phyloP scores from a whole-genome alignment of 176 grass and related monocot species.

The Pontederia paniculata region DNA sequence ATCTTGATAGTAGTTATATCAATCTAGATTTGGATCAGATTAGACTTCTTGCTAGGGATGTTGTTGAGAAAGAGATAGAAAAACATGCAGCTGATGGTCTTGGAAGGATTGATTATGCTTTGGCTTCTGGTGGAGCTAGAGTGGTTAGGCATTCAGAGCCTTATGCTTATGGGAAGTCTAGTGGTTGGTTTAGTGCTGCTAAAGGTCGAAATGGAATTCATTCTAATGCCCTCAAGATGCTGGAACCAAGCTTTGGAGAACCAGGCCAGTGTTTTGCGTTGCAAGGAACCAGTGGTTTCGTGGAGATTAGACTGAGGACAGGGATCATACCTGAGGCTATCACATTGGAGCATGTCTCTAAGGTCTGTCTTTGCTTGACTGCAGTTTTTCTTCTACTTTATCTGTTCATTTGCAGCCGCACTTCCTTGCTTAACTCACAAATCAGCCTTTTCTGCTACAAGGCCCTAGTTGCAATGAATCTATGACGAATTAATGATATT shows the following conservation, averaged over 20 bases:
- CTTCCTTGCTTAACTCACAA: neutral
- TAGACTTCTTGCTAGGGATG: constrained; percentile 46
- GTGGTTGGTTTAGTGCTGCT: constrained; percentile 2
- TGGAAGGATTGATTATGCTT: constrained; percentile 68
- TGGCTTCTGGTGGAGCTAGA: constrained; percentile 57
- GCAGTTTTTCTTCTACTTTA: neutral
- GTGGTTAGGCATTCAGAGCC: constrained; percentile 54
- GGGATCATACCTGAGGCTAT: constrained; percentile 63
- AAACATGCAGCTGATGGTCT: constrained; percentile 86
- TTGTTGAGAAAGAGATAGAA: constrained; percentile 68
- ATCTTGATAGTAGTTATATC: neutral
- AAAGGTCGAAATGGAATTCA: constrained; percentile 11
- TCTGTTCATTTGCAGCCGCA: neutral
- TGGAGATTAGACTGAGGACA: constrained; percentile 60
- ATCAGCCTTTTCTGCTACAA: neutral
- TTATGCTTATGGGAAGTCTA: constrained; percentile 24
- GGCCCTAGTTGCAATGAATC: too few relatives aligned
- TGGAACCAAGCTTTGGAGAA: constrained; percentile 81
- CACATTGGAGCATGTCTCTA: constrained; percentile 78
- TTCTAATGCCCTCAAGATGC: constrained; percentile 40
- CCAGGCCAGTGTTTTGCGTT: constrained; percentile 78
- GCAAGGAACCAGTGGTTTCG: constrained; percentile 59
- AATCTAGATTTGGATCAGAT: constrained; percentile 49
- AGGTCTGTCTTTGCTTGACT: constrained; percentile 42
- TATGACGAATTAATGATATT: too few relatives aligned